Conservation (phyloP, 2,329 filamentous ascomycete genomes). For the Aspergillus caelatus region DNA sequence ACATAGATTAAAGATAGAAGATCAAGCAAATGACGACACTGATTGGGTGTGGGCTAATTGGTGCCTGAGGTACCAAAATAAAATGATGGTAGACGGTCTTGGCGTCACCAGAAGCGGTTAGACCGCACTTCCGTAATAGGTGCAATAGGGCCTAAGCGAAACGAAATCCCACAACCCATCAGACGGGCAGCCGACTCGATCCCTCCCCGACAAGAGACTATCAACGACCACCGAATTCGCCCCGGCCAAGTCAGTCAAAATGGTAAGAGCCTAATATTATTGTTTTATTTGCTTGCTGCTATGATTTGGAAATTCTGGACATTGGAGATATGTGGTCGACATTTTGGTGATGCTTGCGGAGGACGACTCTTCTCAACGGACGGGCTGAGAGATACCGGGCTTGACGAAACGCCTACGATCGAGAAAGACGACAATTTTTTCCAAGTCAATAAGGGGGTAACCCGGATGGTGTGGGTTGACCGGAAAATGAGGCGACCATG, state of each 20-base stretch:
- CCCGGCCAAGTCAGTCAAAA: constrained; percentile 52
- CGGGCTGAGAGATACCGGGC: background rate
- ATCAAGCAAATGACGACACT: background rate
- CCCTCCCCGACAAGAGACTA: constrained; percentile 43
- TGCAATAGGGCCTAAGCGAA: constrained; percentile 47
- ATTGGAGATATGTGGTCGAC: constrained; percentile 25
- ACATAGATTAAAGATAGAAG: background rate
- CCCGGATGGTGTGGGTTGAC: background rate
- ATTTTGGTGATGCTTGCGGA: constrained; percentile 8
- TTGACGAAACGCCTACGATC: background rate
- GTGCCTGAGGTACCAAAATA: constrained; percentile 23
- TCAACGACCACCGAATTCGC: constrained; percentile 45
- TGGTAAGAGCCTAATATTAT: constrained; percentile 41
- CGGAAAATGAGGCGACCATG: background rate
- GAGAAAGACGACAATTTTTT: constrained; percentile 1
- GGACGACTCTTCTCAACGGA: constrained; percentile 8
- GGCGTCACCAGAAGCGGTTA: constrained; percentile 33
- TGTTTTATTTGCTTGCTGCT: constrained; percentile 24
- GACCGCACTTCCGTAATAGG: constrained; percentile 35
- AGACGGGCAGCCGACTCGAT: constrained; percentile 33
- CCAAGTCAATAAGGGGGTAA: background rate
- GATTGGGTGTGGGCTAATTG: background rate
- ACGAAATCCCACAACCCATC: constrained; percentile 48
- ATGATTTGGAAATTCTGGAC: constrained; percentile 21
- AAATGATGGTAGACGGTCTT: constrained; percentile 11